Evolutionary conservation across 257 asterid genomes (phyloP), one percentile per base, ranked within the genome.

Genomic region (Przewalskia tangutica): DNA sequence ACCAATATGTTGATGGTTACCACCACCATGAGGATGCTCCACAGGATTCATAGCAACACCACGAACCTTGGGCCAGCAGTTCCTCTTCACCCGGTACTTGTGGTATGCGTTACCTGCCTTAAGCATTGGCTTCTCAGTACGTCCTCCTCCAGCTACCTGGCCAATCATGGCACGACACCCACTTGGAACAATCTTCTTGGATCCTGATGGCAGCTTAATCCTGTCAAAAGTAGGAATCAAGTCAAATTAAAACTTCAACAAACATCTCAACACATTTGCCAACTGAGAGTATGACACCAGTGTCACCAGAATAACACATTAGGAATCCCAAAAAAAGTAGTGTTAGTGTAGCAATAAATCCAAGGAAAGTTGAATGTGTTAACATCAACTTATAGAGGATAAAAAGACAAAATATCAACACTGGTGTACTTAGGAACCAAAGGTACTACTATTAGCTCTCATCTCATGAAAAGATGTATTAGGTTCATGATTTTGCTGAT

Each of bases 1-100:
- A 87, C 97, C 95, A 82, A 92, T 92, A 62, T 92, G 97, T 77
- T 92, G 97, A 79, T 92, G 97, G 89, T 92, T 92, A 91, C 95
- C 95, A 89, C 97, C 94, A 89, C 95, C 95, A 81, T 92, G 95
- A 23, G 97, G 95, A 91, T 91, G 95, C 87, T 91, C 97, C 44
- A 91, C 93, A 0, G 97, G 97, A 71, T 92, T 92, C 97, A 92
- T 92, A 77, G 95, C 97, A 85, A 92, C 95, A 91, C 97, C 97
- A 90, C 97, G 95, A 73, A 92, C 97, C 90, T 88, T 89, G 62
- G 97, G 94, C 97, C 96, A 93, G 59, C 86, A 51, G 87, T 93
- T 93, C 73, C 97, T 90, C 91, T 93, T 93, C 64, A 93, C 97
- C 1, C 94, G 67, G 90, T 77, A 91, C 87, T 91, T 93, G 86